Evolutionary conservation across 306 rosid species (phyloP), one percentile per base, ranked within the genome.

Genomic region (Begonia fuchsioides): DNA sequence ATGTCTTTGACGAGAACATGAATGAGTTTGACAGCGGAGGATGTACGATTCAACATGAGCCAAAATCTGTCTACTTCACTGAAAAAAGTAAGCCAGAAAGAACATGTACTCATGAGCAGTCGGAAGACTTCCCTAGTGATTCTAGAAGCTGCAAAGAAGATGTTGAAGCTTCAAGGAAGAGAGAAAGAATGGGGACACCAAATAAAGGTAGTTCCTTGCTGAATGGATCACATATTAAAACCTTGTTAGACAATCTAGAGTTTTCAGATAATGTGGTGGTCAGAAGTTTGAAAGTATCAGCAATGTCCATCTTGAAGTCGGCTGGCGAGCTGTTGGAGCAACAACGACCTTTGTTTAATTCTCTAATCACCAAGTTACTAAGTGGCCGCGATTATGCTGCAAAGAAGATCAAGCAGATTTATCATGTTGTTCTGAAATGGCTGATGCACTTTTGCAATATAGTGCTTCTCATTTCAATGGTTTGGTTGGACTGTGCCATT

Each of bases 401-500:
- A 66, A 66, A 66, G 52, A 82, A 72, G 71, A 20, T 72, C 68
- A 56, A 63, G 72, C 70, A 15, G 73, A 83, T 77, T 38, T 92
- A 86, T 76, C 96, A 94, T 9, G 32, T 77, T 56, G 70, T 77
- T 59, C 57, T 69, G 71, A 79, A 64, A 59, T 75, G 83, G 88
- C 66, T 92, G 61, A 59, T 73, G 65, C 82, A 79, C 55, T 43
- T 86, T 16, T 94, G 80, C 57, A 73, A 67, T 51, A 52, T 86
- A 55, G 5, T 82, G 71, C 75, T 92, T 71, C 77, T 92, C 38
- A 48, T 92, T 65, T 69, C 73, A n/a, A 53, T 86, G 69, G 61
- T 82, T 41, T 92, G 99, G 99, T 62, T 92, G 72, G 93, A 73
- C 57, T 86, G 79, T 70, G 65, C 80, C 12, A 13, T 85, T 38